Percentiles rank a stretch among this genome's conserved stretches.
Evolutionary conservation across 805 yeast species (phyloP).

Genomic region (Cyberlindnera xylosilytica): DNA sequence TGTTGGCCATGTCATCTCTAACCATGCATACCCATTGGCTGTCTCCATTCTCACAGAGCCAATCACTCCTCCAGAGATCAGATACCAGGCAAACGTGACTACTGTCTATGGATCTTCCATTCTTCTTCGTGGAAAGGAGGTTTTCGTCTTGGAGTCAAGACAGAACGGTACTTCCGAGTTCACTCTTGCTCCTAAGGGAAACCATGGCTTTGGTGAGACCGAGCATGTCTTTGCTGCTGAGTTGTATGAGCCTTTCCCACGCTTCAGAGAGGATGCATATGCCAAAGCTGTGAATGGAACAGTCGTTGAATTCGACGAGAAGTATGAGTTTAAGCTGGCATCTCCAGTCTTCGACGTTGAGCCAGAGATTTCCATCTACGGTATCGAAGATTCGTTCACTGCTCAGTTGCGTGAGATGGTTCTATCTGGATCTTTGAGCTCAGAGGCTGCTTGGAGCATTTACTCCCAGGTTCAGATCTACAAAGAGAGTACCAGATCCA

Average conservation of each 20-base stretch:
- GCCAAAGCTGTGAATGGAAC: constrained; percentile 36
- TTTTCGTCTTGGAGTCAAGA: constrained; percentile 20
- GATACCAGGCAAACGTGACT: constrained; percentile 20
- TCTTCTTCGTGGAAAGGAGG: constrained; percentile 18
- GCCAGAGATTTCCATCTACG: not conserved
- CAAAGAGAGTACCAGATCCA: not conserved
- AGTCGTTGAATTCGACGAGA: constrained; percentile 24
- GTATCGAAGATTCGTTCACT: constrained; percentile 1
- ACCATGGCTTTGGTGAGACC: constrained; percentile 42
- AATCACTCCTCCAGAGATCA: constrained; percentile 13
- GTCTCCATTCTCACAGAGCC: constrained; percentile 16
- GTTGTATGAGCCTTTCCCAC: constrained; percentile 22
- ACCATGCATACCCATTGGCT: constrained; percentile 22
- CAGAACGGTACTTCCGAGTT: constrained; percentile 47
- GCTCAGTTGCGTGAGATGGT: constrained; percentile 6
- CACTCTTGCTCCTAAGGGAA: constrained; percentile 42
- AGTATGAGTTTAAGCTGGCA: not conserved
- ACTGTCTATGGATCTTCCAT: constrained; percentile 22
- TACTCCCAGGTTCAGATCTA: not conserved
- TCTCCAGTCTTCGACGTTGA: not conserved
- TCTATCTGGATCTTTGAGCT: constrained; percentile 1
- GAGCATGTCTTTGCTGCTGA: constrained; percentile 28
- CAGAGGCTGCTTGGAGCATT: constrained; percentile 4
- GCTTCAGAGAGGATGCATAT: constrained; percentile 29
- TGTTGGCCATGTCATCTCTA: constrained; percentile 10